Conservation (phyloP, 2,329 filamentous ascomycete species). For the Fusarium ramigenum region DNA sequence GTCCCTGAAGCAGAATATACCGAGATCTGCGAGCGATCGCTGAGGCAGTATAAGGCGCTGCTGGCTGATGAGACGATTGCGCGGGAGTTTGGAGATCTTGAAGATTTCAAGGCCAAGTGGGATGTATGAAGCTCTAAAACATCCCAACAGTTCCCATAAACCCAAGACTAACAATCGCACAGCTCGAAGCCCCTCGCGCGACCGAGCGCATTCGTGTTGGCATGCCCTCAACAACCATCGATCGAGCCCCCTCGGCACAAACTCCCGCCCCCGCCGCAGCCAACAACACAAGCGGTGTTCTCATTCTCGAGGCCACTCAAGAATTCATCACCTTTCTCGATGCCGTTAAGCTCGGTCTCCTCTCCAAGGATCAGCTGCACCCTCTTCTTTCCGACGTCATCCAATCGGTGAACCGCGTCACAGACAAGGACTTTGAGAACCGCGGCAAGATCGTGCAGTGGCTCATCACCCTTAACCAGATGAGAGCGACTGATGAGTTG, state of each 20-base stretch:
- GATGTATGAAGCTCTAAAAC: conserved; percentile 65
- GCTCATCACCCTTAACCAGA: conserved; percentile 96
- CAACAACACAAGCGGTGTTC: conserved; percentile 64
- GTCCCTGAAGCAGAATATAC: conserved; percentile 93
- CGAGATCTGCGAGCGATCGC: conserved; percentile 90
- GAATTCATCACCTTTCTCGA: conserved; percentile 99
- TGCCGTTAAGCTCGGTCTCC: conserved; percentile 88
- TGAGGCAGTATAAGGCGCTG: conserved; percentile 98
- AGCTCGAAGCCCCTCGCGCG: conserved; percentile 94
- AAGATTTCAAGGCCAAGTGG: conserved; percentile 92
- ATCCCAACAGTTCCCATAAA: fast-evolving
- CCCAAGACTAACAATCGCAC: conserved; percentile 1
- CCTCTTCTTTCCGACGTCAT: conserved; percentile 95
- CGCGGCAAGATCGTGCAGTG: conserved; percentile 98
- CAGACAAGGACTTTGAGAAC: conserved; percentile 92
- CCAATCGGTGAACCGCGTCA: conserved; percentile 96
- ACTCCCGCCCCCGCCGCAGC: conserved; percentile 54
- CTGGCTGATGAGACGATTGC: conserved; percentile 90
- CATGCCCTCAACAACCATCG: conserved; percentile 84
- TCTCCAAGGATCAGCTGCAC: conserved; percentile 96
- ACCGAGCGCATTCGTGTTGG: conserved; percentile 93
- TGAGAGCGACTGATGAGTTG: conserved; percentile 93
- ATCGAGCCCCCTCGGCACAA: conserved; percentile 59
- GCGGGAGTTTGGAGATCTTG: conserved; percentile 85
- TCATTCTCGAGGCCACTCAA: conserved; percentile 92